Evolutionary conservation across 2,329 filamentous ascomycete species (phyloP).

Genomic region (Mollisiaceae sp.): DNA sequence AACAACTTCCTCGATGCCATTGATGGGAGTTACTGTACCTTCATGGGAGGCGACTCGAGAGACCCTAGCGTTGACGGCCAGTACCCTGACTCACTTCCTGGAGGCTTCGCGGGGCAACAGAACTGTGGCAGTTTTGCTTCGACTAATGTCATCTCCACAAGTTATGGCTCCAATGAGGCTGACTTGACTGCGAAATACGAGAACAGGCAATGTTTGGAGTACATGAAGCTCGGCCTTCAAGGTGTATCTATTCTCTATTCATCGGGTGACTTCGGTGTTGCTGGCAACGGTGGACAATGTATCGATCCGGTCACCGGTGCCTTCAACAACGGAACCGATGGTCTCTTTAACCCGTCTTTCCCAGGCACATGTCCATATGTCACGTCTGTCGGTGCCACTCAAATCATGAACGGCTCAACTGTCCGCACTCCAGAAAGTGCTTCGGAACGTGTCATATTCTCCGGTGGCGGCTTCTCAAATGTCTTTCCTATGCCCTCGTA

Average conservation of each 20-base stretch:
- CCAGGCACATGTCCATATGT: constrained; percentile 55
- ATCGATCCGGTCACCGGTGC: constrained; percentile 44
- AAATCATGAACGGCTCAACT: constrained; percentile 46
- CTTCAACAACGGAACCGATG: constrained; percentile 40
- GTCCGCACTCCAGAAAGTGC: constrained; percentile 48
- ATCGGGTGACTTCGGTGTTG: constrained; percentile 56
- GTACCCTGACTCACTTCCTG: constrained; percentile 42
- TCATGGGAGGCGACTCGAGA: constrained; percentile 47
- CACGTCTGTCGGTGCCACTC: constrained; percentile 58
- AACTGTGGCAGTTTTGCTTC: constrained; percentile 51
- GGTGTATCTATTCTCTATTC: constrained; percentile 57
- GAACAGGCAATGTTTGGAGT: constrained; percentile 58
- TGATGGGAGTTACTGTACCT: constrained; percentile 53
- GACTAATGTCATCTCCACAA: constrained; percentile 60
- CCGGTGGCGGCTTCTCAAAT: constrained; percentile 72
- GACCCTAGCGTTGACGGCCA: constrained; percentile 46
- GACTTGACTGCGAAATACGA: constrained; percentile 55
- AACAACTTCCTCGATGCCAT: constrained; percentile 47
- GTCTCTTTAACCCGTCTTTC: constrained; percentile 54
- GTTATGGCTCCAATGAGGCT: constrained; percentile 59
- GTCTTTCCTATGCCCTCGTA: constrained; percentile 54
- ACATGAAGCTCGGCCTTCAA: constrained; percentile 60
- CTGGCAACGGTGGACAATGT: constrained; percentile 47
- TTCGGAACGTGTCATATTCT: constrained; percentile 69
- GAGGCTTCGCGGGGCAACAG: constrained; percentile 47